Evolutionary conservation across 805 yeast species (phyloP).

Genomic region (Ogataea naganishii): DNA sequence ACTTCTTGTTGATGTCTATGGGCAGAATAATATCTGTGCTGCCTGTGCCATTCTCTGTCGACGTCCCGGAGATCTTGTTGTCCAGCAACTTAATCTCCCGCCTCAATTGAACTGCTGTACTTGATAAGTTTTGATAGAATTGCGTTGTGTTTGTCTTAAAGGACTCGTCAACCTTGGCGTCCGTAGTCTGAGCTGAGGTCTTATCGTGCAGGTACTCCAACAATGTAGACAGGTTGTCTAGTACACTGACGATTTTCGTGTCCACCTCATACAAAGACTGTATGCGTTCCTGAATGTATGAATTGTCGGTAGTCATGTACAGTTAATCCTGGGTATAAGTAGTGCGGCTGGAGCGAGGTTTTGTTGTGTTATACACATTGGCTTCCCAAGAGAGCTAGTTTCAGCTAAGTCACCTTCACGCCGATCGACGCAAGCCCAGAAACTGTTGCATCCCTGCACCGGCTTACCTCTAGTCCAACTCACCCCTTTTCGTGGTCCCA

Average conservation of each 20-base stretch:
- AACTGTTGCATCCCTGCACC: no score
- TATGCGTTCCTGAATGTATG: constrained; percentile 40
- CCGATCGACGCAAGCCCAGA: no score
- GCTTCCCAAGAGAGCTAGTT: no score
- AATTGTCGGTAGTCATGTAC: no score
- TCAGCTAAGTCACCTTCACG: no score
- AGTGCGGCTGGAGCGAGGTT: no score
- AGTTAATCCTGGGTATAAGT: no score
- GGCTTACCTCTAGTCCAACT: no score
- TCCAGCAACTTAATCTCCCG: constrained; percentile 61
- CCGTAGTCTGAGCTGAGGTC: constrained; percentile 16
- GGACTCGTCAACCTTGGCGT: constrained; percentile 22
- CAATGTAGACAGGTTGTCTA: constrained; percentile 40
- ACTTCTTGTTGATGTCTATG: constrained; percentile 58
- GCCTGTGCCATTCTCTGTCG: constrained; percentile 27
- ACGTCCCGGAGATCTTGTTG: constrained; percentile 42
- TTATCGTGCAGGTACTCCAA: constrained; percentile 31
- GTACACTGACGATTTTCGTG: constrained; percentile 36
- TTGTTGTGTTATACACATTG: no score
- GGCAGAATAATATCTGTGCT: constrained; percentile 42
- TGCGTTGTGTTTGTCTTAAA: constrained; percentile 35
- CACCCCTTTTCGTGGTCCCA: no score
- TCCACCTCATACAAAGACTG: constrained; percentile 47
- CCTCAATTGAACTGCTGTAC: constrained; percentile 50
- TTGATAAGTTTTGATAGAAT: constrained; percentile 48